Evolutionary conservation across 2,329 filamentous ascomycete genomes (phyloP).

Genomic region (Hortaea werneckii): DNA sequence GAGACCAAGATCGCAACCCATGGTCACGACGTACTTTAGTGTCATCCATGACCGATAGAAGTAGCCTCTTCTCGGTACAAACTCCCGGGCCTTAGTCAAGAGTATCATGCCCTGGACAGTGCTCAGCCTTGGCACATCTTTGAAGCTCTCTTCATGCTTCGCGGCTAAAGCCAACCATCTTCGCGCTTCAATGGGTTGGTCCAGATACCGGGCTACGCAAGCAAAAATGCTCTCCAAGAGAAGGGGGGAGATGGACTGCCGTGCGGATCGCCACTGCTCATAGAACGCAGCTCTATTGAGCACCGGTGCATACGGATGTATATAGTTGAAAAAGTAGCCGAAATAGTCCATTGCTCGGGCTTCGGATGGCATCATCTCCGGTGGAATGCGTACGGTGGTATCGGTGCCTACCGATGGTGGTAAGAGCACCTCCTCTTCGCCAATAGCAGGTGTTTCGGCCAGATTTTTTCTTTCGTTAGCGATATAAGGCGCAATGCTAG

Average conservation of each 20-base stretch:
- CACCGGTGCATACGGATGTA: conserved; percentile 88
- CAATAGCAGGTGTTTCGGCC: conserved; percentile 52
- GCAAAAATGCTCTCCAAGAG: conserved; percentile 86
- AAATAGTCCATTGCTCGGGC: conserved; percentile 76
- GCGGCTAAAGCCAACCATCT: conserved; percentile 89
- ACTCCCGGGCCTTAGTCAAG: conserved; percentile 80
- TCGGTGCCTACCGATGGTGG: conserved; percentile 62
- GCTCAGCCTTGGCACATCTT: conserved; percentile 81
- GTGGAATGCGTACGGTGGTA: conserved; percentile 74
- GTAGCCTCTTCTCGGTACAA: conserved; percentile 85
- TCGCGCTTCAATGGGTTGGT: conserved; percentile 73
- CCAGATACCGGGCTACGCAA: conserved; percentile 72
- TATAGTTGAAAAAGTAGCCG: conserved; percentile 78
- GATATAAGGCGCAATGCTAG: conserved; percentile 80
- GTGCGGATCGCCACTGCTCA: conserved; percentile 76
- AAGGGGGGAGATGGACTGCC: conserved; percentile 77
- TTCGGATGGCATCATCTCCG: conserved; percentile 84
- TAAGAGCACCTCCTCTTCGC: conserved; percentile 61
- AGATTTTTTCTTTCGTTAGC: conserved; percentile 51
- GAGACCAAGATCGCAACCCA: conserved; percentile 84
- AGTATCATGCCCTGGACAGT: conserved; percentile 85
- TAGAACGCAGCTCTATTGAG: conserved; percentile 75
- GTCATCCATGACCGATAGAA: conserved; percentile 98
- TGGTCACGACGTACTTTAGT: conserved; percentile 80
- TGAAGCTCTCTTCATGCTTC: conserved; percentile 83